A percentile compares a stretch with the other conserved stretches of the same genome.
Conservation (phyloP, 2,329 filamentous ascomycete species). For the Hymenoscyphus fraxineus region DNA sequence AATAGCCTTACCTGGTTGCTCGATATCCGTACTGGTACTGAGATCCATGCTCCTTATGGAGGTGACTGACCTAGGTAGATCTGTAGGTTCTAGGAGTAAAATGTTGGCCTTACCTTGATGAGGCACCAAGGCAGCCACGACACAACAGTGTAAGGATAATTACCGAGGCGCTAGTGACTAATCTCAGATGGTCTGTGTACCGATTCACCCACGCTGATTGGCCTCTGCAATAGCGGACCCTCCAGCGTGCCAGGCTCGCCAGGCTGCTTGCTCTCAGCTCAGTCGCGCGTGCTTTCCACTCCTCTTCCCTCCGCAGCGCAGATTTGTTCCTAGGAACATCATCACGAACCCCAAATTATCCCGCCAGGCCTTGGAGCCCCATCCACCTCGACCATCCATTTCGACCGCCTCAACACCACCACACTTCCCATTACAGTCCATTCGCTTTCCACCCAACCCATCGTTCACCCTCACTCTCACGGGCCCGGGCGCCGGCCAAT, state of each 20-base stretch:
- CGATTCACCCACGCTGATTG: neutral
- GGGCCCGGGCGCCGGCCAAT: conserved; percentile 11
- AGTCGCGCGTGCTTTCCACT: neutral
- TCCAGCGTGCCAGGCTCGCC: neutral
- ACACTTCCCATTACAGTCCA: neutral
- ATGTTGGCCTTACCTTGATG: no score
- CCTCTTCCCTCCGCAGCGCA: neutral
- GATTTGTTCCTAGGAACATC: neutral
- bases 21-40: no score
- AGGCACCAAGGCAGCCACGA: no score
- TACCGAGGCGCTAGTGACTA: no score
- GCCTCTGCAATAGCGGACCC: neutral
- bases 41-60: no score
- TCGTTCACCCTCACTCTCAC: neutral
- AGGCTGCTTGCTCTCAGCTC: neutral
- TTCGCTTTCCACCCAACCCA: neutral
- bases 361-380: neutral
- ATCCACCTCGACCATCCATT: conserved; percentile 2
- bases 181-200: no score
- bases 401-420: conserved; percentile 1
- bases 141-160: no score
- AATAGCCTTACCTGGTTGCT: no score
- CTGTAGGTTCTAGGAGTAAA: no score
- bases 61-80: no score
- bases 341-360: conserved; percentile 2